Conservation (phyloP, 306 rosid species). For the Myrica gale region DNA sequence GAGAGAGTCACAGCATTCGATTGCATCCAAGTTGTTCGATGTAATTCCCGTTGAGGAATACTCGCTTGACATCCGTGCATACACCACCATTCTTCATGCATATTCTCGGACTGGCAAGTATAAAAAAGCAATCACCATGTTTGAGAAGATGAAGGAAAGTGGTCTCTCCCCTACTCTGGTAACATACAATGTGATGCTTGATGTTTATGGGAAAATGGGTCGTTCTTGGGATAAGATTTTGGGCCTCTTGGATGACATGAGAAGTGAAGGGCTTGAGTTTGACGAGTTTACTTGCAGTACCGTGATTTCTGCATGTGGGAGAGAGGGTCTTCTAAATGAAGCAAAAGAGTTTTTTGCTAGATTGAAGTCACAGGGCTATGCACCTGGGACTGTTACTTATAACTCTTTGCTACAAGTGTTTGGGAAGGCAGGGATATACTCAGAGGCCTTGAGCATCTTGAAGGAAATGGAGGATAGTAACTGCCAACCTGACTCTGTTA, state of each 20-base stretch:
- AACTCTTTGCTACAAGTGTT: slow-evolving; percentile 79
- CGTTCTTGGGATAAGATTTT: slow-evolving; percentile 76
- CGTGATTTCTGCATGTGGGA: slow-evolving; percentile 88
- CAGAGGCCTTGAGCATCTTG: slow-evolving; percentile 75
- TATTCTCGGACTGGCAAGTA: slow-evolving; percentile 77
- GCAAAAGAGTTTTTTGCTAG: slow-evolving; percentile 72
- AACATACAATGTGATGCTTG: slow-evolving; percentile 92
- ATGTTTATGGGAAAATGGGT: slow-evolving; percentile 96
- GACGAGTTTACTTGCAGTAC: slow-evolving; percentile 96
- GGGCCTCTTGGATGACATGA: slow-evolving; percentile 80
- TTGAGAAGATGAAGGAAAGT: slow-evolving; percentile 62
- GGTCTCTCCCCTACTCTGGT: slow-evolving; percentile 85
- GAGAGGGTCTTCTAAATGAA: slow-evolving; percentile 82
- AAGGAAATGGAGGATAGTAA: slow-evolving; percentile 82
- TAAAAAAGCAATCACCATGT: slow-evolving; percentile 60
- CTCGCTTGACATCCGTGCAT: slow-evolving; percentile 74
- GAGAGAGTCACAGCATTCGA: slow-evolving; percentile 79
- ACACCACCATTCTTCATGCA: slow-evolving; percentile 71
- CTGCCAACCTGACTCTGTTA: slow-evolving; percentile 69
- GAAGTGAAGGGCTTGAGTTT: slow-evolving; percentile 54
- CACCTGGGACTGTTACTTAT: slow-evolving; percentile 79
- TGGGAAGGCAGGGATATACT: slow-evolving; percentile 81
- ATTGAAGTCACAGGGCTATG: slow-evolving; percentile 62
- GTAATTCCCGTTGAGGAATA: slow-evolving; percentile 71
- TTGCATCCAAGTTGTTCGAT: slow-evolving; percentile 77